A percentile compares a stretch with the other conserved stretches of the same genome.
Conservation (phyloP, 768 basidiomycete species). For the Lactarius psammicola region DNA sequence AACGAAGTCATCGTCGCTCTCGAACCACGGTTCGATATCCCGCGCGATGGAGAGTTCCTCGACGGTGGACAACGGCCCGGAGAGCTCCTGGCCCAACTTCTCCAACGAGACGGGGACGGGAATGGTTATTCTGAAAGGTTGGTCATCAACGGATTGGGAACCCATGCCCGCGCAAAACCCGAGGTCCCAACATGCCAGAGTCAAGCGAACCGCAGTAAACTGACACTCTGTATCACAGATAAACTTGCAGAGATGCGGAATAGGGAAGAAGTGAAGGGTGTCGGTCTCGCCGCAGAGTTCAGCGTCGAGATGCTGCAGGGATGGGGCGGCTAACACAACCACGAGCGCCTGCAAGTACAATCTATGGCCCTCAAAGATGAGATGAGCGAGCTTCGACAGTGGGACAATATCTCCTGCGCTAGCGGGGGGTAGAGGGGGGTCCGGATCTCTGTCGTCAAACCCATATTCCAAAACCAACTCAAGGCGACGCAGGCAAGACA, state of each 20-base stretch:
- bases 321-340: slow-evolving; percentile 3
- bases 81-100: background rate
- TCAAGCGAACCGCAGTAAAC: background rate
- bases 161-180: background rate
- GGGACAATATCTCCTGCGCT: background rate
- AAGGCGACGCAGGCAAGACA: background rate
- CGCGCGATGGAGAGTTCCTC: slow-evolving; percentile 1
- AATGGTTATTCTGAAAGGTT: background rate
- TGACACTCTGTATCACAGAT: background rate
- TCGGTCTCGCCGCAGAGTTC: background rate
- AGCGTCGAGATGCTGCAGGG: background rate
- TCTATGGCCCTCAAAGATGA: background rate
- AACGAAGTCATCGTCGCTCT: background rate
- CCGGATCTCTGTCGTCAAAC: no score
- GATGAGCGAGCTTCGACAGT: background rate
- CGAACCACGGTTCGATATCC: background rate
- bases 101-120: background rate
- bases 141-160: background rate
- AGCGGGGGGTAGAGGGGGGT: no score
- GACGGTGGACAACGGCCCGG: background rate
- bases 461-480: background rate
- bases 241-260: background rate
- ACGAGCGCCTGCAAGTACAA: background rate
- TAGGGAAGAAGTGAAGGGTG: background rate
- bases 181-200: accelerated